Base-by-base conservation (phyloP, 768 basidiomycete genomes). In the Strobilomyces dryophilus region DNA sequence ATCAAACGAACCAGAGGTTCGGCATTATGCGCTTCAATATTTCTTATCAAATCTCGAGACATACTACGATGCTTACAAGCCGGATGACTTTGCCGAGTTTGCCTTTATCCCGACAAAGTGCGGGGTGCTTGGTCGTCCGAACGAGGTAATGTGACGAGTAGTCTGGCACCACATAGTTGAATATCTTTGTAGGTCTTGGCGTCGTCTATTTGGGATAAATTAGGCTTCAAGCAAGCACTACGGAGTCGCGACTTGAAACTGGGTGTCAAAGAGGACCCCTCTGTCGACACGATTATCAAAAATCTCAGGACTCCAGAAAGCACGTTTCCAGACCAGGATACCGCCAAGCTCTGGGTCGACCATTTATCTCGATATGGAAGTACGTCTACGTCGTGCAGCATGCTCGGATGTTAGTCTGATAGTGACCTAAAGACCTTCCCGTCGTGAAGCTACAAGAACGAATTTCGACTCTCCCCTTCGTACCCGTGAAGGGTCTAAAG, bases 71-170 rank as follows among this genome's bases (percentile, higher is more conserved):
- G 42, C n/a, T 37, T 61, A 61, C 48, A 49, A 53, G 36, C 21
- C 55, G 2, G 51, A 57, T 0, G 4, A 57, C n/a, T 61, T 61
- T 10, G 44, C 45, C 1, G 4, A 52, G 11, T 8, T 44, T 14
- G 44, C 54, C n/a, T 60, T 61, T 17, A 60, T 60, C 17, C 59
- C 59, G 11, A 61, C 59, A 7, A 40, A 61, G 31, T 0, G 11
- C 2, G 50, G 37, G 12, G 35, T 41, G 1, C 55, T 52, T 44
- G 54, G 51, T 6, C 12, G 50, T 41, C 45, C 27, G 17, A 49
- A 57, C 24, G 55, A 60, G 54, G 59, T 60, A 31, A 43, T 8
- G 18, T 5, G 12, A 58, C 7, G 12, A 37, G 34, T 49, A 5
- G 18, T 20, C 5, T 14, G 2, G 3, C 1, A 10, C n/a, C 7